Percentiles rank a stretch among this genome's conserved stretches.
Evolutionary conservation across 2,329 filamentous ascomycete species (phyloP).

Genomic region (Phyllosticta ampelicida): DNA sequence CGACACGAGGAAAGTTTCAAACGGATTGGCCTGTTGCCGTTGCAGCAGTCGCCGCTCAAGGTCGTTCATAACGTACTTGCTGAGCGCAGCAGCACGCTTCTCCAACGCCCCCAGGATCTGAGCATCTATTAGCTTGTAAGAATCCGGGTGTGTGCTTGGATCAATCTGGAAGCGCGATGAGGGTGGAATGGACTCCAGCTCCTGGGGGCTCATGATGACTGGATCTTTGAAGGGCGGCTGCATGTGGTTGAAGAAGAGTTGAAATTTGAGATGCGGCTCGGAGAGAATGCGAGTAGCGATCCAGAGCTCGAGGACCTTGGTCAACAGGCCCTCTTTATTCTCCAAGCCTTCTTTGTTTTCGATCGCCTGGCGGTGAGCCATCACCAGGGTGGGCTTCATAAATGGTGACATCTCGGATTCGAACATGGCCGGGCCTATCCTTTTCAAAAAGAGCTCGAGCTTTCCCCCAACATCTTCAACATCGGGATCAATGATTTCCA

Average conservation of each 20-base stretch:
- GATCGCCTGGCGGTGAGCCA: conserved; percentile 22
- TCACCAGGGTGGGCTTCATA: conserved; percentile 39
- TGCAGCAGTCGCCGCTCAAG: conserved; percentile 50
- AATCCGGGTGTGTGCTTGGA: conserved; percentile 25
- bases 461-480: conserved; percentile 40
- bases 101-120: conserved; percentile 47
- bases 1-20: conserved; percentile 49
- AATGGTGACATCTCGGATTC: conserved; percentile 40
- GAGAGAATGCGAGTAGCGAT: conserved; percentile 44
- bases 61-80: conserved; percentile 47
- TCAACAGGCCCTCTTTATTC: conserved; percentile 34
- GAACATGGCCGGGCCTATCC: conserved; percentile 35
- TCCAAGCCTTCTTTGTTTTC: conserved; percentile 17
- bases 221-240: conserved; percentile 23
- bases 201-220: conserved; percentile 16
- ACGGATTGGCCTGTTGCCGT: conserved; percentile 45
- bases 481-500: conserved; percentile 40
- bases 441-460: conserved; percentile 44
- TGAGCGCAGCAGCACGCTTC: conserved; percentile 41
- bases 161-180: conserved; percentile 13
- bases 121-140: conserved; percentile 40
- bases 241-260: conserved; percentile 37
- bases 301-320: conserved; percentile 46
- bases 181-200: conserved; percentile 1
- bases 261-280: conserved; percentile 38